Conservation (phyloP, 2,329 filamentous ascomycete genomes). For the Blastomyces silverae region DNA sequence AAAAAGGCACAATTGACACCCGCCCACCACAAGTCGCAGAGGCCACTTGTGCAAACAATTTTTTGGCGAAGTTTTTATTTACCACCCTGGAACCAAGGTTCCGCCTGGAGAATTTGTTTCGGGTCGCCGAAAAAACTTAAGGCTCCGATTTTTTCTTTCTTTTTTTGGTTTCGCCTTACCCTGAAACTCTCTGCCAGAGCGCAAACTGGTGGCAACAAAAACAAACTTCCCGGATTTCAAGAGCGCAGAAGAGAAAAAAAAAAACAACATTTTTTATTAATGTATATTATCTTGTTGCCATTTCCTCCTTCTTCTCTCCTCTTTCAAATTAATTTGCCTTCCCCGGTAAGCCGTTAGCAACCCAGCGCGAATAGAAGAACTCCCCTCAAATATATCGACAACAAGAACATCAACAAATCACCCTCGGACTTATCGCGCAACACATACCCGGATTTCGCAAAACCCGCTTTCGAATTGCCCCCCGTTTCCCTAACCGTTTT, state of each 20-base stretch:
- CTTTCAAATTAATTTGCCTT: not conserved
- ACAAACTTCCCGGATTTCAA: conserved; percentile 12
- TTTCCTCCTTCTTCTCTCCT: not conserved
- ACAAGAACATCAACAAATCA: conserved; percentile 1
- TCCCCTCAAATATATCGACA: not conserved
- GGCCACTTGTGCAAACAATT: not conserved
- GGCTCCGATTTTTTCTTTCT: not conserved
- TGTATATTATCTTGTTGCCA: not conserved
- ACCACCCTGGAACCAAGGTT: conserved; percentile 7
- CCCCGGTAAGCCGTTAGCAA: not conserved
- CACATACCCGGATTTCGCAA: not conserved
- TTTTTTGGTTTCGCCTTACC: not conserved
- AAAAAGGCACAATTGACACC: not conserved
- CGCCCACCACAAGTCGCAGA: not conserved
- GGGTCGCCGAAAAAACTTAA: not conserved
- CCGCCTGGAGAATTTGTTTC: not conserved
- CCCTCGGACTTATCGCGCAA: not conserved
- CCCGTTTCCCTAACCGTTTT: not conserved
- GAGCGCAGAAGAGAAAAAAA: not conserved
- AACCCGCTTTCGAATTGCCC: not conserved
- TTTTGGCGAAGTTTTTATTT: conserved; percentile 2
- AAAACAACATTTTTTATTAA: not conserved
- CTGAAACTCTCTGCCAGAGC: not conserved
- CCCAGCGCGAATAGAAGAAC: not conserved
- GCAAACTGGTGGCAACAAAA: conserved; percentile 12